Conservation (phyloP, 441 rosid species). For the Manihot esculenta region DNA sequence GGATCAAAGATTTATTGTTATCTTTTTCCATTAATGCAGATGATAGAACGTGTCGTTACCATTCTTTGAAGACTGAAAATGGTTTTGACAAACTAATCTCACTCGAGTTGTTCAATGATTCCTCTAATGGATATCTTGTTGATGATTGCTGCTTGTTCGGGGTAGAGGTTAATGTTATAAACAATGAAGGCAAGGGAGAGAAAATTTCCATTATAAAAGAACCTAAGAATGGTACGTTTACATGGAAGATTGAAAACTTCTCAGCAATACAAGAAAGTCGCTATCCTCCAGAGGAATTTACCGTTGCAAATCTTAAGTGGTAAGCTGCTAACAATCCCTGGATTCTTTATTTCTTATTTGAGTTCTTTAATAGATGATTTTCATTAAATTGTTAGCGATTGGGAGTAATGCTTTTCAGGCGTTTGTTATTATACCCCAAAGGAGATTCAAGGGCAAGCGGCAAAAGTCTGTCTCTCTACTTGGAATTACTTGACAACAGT, state of each 20-base stretch:
- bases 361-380: background rate
- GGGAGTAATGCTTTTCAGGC: background rate
- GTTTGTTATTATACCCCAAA: background rate
- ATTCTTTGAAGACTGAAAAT: background rate
- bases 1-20: background rate
- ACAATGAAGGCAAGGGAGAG: constrained; percentile 8
- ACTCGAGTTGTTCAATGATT: background rate
- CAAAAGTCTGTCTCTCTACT: background rate
- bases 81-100: constrained; percentile 1
- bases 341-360: background rate
- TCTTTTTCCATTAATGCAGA: background rate
- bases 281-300: background rate
- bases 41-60: background rate
- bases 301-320: constrained; percentile 13
- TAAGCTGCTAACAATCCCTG: background rate
- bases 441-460: background rate
- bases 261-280: background rate
- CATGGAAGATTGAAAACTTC: constrained; percentile 18
- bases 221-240: constrained; percentile 2
- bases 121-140: constrained; percentile 29
- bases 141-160: constrained; percentile 31
- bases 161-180: constrained; percentile 27
- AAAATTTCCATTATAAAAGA: constrained; percentile 10
- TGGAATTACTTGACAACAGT: background rate
- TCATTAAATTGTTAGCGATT: too few species aligned